Conservation (phyloP, 2,329 filamentous ascomycete genomes). For the Diaporthe sp. region DNA sequence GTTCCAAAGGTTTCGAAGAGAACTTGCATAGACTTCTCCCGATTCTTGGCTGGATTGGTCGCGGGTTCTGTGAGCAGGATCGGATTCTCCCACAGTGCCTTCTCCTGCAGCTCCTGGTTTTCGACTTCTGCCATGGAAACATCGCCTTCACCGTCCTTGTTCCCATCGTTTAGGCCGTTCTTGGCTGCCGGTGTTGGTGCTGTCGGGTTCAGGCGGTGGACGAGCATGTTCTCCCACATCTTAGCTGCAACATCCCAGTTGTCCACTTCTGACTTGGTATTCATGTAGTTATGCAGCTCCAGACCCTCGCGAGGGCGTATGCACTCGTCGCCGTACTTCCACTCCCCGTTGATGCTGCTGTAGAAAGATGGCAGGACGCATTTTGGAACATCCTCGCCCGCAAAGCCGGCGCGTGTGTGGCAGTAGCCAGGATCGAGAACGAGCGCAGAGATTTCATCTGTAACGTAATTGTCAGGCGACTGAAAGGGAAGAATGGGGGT, state of each 20-base stretch:
- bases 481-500: conserved; percentile 27
- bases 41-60: conserved; percentile 88
- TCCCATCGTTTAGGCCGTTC: conserved; percentile 83
- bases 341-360: conserved; percentile 69
- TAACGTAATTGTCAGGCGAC: conserved; percentile 40
- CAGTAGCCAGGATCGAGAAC: conserved; percentile 96
- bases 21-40: conserved; percentile 95
- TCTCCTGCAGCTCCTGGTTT: conserved; percentile 71
- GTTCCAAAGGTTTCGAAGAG: conserved; percentile 98
- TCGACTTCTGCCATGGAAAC: conserved; percentile 68
- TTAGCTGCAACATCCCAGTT: conserved; percentile 94
- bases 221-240: conserved; percentile 93
- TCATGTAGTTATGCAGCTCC: conserved; percentile 93
- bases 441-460: conserved; percentile 97
- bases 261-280: conserved; percentile 88
- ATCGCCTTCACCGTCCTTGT: conserved; percentile 71
- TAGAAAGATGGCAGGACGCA: conserved; percentile 93
- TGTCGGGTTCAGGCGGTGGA: conserved; percentile 85
- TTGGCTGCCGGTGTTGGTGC: conserved; percentile 77
- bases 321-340: conserved; percentile 91
- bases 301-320: conserved; percentile 82
- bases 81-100: conserved; percentile 88
- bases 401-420: conserved; percentile 92
- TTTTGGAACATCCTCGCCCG: conserved; percentile 97
- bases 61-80: conserved; percentile 93